Base-by-base conservation (phyloP, 2,329 filamentous ascomycete genomes). In the Stylonectria norvegica region DNA sequence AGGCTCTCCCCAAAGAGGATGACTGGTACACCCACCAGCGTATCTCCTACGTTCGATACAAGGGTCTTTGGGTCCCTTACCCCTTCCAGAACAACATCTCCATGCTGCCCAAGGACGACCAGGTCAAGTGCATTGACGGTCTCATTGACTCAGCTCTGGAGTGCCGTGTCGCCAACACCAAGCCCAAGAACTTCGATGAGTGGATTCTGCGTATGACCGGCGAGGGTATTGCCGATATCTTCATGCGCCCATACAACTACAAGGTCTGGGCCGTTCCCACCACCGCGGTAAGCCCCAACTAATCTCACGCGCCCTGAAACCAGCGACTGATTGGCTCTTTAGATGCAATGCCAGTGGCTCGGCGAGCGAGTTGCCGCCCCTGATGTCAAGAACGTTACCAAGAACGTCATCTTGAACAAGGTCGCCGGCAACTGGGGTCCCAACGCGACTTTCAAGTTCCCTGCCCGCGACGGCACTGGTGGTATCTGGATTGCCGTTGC, bases 21-120 rank as follows among this genome's bases (percentile, higher is more conserved):
- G 93, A 98, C 74, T 98, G 93, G 93, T 97, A 86, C 73, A 88
- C 83, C 53, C 93, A 98, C 76, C 86, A 98, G 78, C 90, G 93
- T 65, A 93, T 98, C 71, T 98, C 93, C 50, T 98, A 98, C 68
- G 91, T 98, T 57, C 90, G 93, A 64, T 96, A 89, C 85, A 91
- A 95, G 82, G 78, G 79, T 55, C 78, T 89, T 63, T 98, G 93
- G 93, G 93, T 98, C 43, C 91, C 93, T 38, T 98, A 98, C 73
- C 93, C 93, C 51, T 96, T 98, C 84, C 93, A 98, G 76, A 98
- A 97, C 82, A 98, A 98, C 78, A 91, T 98, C 65, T 95, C 93
- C 60, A 91, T 96, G 83, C 73, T 98, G 62, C 86, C 89, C 67
- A 95, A 96, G 77, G 89, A 96, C 55, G 93, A 98, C 61, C 90